Evolutionary conservation across 1,284 basidiomycete genomes (phyloP), one percentile per base, ranked within the genome.

Genomic region (Trichosporon ovoides): DNA sequence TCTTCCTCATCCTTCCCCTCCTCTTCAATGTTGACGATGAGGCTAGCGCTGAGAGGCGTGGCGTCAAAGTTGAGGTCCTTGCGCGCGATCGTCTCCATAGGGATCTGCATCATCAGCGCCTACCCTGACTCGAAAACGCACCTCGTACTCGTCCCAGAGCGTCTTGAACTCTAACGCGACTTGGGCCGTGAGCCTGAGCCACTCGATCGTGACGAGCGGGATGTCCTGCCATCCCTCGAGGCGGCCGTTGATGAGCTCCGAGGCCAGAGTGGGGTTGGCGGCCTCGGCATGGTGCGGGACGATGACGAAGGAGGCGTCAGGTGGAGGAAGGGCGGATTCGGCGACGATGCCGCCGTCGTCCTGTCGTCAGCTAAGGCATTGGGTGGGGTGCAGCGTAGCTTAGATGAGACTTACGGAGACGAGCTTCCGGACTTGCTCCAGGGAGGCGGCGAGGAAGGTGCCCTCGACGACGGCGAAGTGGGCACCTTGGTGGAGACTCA

Each of bases 21-120:
- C 43, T 48, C n/a, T 14, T 46, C 40, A 18, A 46, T 24, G 40
- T 48, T 16, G 43, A 48, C 43, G 43, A 48, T 48, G 14, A 48
- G 43, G 22, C 14, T 11, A 16, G 14, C n/a, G 24, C 24, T 22
- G 16, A 48, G 24, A 22, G 43, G 43, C 4, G 12, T 22, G 12
- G 7, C 22, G 24, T 10, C 3, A 14, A 48, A 48, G 9, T 48
- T 22, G 9, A 48, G 24, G 3, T 48, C 43, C 43, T 22, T 24
- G 4, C 11, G 16, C 16, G 22, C 24, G 43, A 48, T 48, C 22
- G 24, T 48, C n/a, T n/a, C n/a, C 14, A 28, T 22, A 48, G n/a
- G n/a, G 22, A 31, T 31, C 43, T 28, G 43, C 43, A 24, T 7
- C 24, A 10, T 3, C 34, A 35, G 34, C 14, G 40, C 22, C 13